Conservation (phyloP, 306 rosid genomes). For the Acacia confusa region DNA sequence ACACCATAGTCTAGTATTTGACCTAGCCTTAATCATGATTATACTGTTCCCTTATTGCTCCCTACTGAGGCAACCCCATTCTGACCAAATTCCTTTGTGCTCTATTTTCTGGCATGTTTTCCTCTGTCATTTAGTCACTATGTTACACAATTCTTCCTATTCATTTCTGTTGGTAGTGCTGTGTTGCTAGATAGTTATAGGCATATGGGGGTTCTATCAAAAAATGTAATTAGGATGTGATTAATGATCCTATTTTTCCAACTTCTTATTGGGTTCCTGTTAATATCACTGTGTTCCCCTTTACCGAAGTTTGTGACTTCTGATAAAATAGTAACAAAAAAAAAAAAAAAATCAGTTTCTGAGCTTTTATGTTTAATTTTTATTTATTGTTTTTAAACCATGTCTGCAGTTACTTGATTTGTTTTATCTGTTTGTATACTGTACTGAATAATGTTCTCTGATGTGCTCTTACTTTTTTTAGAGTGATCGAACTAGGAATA, state of each 20-base stretch:
- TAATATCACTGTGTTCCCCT: conserved; percentile 4
- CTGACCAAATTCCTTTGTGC: neutral
- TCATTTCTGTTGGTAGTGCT: neutral
- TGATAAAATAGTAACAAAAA: neutral
- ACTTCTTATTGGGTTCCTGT: neutral
- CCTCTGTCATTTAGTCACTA: neutral
- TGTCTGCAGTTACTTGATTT: neutral
- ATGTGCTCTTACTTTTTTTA: conserved; percentile 37
- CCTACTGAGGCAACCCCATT: neutral
- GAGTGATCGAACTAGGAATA: conserved; percentile 88
- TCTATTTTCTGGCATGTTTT: neutral
- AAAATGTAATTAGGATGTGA: neutral
- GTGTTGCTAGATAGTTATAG: neutral
- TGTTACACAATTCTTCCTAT: neutral
- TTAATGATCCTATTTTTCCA: neutral
- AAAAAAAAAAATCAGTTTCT: neutral
- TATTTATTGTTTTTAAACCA: neutral
- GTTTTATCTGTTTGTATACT: conserved; percentile 6
- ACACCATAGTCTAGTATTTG: neutral
- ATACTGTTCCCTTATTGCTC: neutral
- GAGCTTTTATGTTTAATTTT: conserved; percentile 7
- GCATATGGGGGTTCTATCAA: neutral
- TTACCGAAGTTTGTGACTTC: neutral
- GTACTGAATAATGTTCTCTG: conserved; percentile 27
- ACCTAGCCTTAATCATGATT: neutral